Conservation (phyloP, 225 moss, liverwort and hornwort genomes). For the Neckera pumila region DNA sequence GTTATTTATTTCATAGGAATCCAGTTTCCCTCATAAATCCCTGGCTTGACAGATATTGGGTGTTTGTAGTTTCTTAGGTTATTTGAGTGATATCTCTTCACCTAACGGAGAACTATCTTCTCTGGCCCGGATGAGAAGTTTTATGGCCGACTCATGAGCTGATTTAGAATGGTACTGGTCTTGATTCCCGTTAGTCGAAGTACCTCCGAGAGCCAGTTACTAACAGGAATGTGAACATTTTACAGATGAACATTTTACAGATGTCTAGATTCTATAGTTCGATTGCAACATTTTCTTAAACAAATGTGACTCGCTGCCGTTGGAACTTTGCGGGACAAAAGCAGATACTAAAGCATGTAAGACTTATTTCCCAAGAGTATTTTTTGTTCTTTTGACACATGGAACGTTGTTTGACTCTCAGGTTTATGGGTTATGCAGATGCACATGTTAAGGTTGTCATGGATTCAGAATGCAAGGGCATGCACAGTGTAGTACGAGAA, state of each 20-base stretch:
- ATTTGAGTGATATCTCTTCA: background rate
- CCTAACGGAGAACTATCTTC: background rate
- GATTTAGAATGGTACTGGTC: background rate
- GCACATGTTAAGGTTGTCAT: background rate
- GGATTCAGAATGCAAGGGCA: background rate
- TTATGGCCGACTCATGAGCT: background rate
- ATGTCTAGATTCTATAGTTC: background rate
- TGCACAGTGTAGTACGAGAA: background rate
- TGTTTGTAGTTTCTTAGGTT: background rate
- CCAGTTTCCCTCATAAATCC: background rate
- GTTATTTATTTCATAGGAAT: background rate
- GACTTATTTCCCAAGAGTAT: background rate
- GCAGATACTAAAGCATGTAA: background rate
- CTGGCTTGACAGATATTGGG: background rate
- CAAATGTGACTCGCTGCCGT: background rate
- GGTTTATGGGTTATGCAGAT: background rate
- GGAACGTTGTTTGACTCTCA: background rate
- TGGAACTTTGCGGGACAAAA: background rate
- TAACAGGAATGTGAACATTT: background rate
- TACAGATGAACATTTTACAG: background rate
- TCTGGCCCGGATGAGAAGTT: background rate
- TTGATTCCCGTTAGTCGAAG: background rate
- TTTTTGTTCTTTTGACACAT: background rate
- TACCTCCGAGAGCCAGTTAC: background rate
- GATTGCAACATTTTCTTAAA: background rate